Percentiles rank a stretch among this genome's conserved stretches.
Conservation (phyloP, 345 rosid species). For the Pugionium cornutum region DNA sequence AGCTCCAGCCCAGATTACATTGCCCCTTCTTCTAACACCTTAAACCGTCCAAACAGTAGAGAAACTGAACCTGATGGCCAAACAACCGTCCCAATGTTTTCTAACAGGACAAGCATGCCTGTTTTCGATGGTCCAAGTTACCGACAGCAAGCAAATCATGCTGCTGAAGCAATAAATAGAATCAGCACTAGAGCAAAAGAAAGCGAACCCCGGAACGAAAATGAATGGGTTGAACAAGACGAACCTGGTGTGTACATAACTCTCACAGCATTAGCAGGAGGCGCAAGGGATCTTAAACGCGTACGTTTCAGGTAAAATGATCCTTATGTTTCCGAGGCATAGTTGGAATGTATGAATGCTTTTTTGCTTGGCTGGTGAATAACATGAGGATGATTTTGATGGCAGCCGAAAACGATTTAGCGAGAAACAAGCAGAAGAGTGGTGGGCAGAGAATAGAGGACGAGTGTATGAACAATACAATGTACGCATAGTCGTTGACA, state of each 20-base stretch:
- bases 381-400: slow-evolving; percentile 16
- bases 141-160: slow-evolving; percentile 45
- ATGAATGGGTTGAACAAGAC: slow-evolving; percentile 95
- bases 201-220: slow-evolving; percentile 41
- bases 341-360: background rate
- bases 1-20: slow-evolving; percentile 54
- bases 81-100: slow-evolving; percentile 40
- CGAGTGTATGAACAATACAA: slow-evolving; percentile 87
- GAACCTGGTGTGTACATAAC: slow-evolving; percentile 98
- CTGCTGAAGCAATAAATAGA: slow-evolving; percentile 56
- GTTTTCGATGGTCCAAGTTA: slow-evolving; percentile 44
- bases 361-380: background rate
- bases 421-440: slow-evolving; percentile 92
- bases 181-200: slow-evolving; percentile 65
- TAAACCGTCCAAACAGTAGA: slow-evolving; percentile 51
- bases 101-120: slow-evolving; percentile 56
- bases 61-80: slow-evolving; percentile 53
- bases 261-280: slow-evolving; percentile 79
- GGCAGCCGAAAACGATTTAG: slow-evolving; percentile 91
- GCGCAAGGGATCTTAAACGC: slow-evolving; percentile 83
- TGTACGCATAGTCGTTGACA: slow-evolving; percentile 69
- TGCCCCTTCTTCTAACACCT: slow-evolving; percentile 47
- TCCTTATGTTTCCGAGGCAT: background rate
- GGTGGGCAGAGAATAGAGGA: slow-evolving; percentile 96
- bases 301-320: slow-evolving; percentile 89